These are phyloP conservation scores for Prinsepia uniflora DNA, from an alignment of 306 rosid genomes.

Conservation along the genomic window DNA sequence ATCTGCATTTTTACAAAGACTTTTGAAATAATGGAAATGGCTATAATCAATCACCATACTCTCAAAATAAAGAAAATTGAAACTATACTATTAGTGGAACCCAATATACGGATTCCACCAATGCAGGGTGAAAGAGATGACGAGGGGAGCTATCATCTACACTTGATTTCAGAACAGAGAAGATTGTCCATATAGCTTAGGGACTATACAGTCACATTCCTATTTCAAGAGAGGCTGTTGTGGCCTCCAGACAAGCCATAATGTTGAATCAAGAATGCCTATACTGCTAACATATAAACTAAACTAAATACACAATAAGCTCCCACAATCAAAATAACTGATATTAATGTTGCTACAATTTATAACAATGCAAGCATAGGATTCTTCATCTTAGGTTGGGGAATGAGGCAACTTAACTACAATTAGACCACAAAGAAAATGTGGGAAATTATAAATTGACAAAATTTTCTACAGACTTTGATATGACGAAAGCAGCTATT, in stretches of 20 bases:
- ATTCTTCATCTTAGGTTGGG: not conserved
- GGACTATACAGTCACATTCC: not conserved
- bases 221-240: not conserved
- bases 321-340: not conserved
- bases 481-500: not conserved
- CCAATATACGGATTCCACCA: not conserved
- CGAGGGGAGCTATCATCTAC: not conserved
- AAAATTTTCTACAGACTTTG: not conserved
- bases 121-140: conserved; percentile 1
- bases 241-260: not conserved
- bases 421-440: not conserved
- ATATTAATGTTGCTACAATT: not conserved
- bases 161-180: not conserved
- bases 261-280: not conserved
- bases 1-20: not conserved
- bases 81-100: not conserved
- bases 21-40: not conserved
- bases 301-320: not conserved
- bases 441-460: not conserved
- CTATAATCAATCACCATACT: not conserved
- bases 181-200: not conserved
- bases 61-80: not conserved
- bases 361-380: not conserved
- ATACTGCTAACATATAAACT: not conserved
- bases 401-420: not conserved